Evolutionary conservation across 306 rosid genomes (phyloP), one percentile per base, ranked within the genome.

Genomic region (Pyrus communis): DNA sequence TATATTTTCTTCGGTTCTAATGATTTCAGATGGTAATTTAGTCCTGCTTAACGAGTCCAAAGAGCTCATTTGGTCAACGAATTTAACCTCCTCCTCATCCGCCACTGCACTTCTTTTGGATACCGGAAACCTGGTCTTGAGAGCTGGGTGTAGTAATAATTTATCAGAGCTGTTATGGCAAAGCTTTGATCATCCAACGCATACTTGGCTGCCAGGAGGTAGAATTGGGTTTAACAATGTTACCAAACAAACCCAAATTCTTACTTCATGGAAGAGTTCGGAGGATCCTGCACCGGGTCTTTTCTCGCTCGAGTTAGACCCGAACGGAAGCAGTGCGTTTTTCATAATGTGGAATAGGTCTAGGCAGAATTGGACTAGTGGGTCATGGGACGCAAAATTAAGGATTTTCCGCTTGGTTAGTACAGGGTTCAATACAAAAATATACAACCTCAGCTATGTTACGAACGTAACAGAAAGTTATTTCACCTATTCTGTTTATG

Each of bases 131-230:
- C 69, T 84, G 6, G 83, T 78, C 14, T 51, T 85, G 66, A 69
- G 27, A 30, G 27, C 64, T 2, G 77, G 13, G 13, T 70, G 78
- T 3, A 40, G 43, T 70, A 55, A 70, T 5, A 30, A 0, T 64
- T 9, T 28, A 11, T 60, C 52, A 14, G 25, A 45, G 78, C 74
- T 60, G 4, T 66, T 82, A 13, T 85, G 88, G 86, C 80, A 82
- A 30, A 85, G 88, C 67, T 82, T 82, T 74, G 84, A 84, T 59
- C 60, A 73, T 65, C 87, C 82, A 14, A 67, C 80, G 38, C 78
- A 85, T 25, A 82, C 86, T 4, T 85, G 84, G 86, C 78, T 85
- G 0, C 78, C 82, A 2, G 82, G 78, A 15, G 49, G 19, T 63
- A 82, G 74, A 57, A 38, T 82, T 19, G 80, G 84, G 10, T 74